phyloP scores from a whole-genome alignment of 2,329 filamentous ascomycete genomes.

The Didymella keratinophila region DNA sequence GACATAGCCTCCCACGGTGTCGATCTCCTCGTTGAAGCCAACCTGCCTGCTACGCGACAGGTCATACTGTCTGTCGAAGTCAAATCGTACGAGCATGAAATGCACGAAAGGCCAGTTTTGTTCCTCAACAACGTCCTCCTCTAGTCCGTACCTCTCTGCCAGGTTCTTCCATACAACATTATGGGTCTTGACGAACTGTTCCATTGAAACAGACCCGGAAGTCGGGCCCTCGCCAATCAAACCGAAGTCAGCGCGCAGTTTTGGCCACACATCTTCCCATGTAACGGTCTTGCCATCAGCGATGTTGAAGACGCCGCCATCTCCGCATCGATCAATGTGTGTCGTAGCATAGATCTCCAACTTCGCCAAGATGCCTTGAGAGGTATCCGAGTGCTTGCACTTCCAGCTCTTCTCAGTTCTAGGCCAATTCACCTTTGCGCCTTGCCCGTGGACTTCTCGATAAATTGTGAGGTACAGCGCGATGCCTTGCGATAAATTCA shows the following conservation, averaged over 20 bases:
- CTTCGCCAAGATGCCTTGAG: conserved; percentile 52
- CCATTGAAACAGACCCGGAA: conserved; percentile 31
- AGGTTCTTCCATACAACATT: conserved; percentile 33
- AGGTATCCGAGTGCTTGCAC: conserved; percentile 45
- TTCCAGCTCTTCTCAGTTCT: no score
- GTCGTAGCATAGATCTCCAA: conserved; percentile 53
- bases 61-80: conserved; percentile 57
- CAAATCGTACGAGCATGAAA: conserved; percentile 54
- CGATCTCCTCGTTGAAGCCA: conserved; percentile 54
- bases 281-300: conserved; percentile 50
- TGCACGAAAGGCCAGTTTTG: conserved; percentile 52
- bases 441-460: no score
- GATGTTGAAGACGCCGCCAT: conserved; percentile 53
- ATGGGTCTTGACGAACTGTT: conserved; percentile 41
- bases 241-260: conserved; percentile 56
- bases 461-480: no score
- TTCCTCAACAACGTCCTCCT: conserved; percentile 51
- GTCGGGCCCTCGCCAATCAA: conserved; percentile 50
- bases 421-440: no score
- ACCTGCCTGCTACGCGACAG: conserved; percentile 54
- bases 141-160: conserved; percentile 42
- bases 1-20: conserved; percentile 51
- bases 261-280: conserved; percentile 57
- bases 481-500: no score
- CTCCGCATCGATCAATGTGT: conserved; percentile 33